Percentiles rank a stretch among this genome's conserved stretches.
Conservation (phyloP, 2,329 filamentous ascomycete species). For the Ophiostoma pallidulum region DNA sequence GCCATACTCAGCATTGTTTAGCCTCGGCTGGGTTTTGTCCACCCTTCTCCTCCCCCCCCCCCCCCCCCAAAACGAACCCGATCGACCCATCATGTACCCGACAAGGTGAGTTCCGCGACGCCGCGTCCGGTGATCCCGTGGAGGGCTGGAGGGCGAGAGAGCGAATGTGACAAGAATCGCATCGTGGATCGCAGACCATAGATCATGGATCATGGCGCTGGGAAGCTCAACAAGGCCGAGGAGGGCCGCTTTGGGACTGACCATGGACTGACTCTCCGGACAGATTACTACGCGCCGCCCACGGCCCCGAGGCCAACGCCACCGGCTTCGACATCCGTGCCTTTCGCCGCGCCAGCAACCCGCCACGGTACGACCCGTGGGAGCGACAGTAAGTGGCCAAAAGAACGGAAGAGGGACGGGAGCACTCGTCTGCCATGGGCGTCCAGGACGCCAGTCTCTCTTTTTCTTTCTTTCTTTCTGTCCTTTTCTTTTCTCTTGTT, state of each 20-base stretch:
- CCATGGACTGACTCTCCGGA: no score
- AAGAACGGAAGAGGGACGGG: no score
- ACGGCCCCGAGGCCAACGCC: slow-evolving; percentile 58
- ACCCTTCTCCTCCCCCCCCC: no score
- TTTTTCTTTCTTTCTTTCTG: neutral
- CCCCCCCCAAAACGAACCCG: no score
- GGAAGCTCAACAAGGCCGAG: no score
- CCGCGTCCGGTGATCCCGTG: neutral
- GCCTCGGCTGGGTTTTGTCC: no score
- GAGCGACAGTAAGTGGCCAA: slow-evolving; percentile 48
- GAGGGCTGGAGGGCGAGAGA: neutral
- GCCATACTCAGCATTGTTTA: no score
- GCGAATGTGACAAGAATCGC: neutral
- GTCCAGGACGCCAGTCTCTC: no score
- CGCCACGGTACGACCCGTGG: slow-evolving; percentile 56
- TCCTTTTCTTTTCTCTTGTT: no score
- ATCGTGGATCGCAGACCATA: neutral
- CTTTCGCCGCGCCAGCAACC: slow-evolving; percentile 62
- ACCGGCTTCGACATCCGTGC: slow-evolving; percentile 87
- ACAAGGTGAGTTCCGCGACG: slow-evolving; percentile 29
- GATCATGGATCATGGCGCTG: no score
- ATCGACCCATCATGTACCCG: slow-evolving; percentile 25
- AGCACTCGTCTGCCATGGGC: no score
- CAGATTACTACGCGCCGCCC: slow-evolving; percentile 43
- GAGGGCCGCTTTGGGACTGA: no score